These are phyloP conservation scores for Chlamydomonas incerta DNA, from an alignment of 139 green algal genomes.

Conservation along the genomic window DNA sequence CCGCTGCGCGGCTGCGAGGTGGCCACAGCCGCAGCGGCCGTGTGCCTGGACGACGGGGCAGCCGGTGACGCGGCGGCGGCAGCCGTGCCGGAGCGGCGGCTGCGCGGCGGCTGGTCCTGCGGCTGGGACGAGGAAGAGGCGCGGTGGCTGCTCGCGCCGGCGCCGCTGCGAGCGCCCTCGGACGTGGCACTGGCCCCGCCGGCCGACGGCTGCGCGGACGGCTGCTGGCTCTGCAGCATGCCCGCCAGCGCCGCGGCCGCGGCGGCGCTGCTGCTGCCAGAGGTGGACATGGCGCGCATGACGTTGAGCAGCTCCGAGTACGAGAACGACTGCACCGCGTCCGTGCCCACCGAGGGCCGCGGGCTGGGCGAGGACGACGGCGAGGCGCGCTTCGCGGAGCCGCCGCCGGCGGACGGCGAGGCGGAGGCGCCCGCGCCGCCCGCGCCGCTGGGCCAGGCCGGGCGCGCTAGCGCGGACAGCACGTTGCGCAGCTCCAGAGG, in stretches of 20 bases:
- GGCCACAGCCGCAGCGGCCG: too few relatives aligned
- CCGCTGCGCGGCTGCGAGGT: background rate
- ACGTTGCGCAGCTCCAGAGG: constrained; percentile 10
- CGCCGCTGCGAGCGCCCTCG: too few relatives aligned
- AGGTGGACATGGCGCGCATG: constrained; percentile 20
- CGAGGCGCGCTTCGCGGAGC: background rate
- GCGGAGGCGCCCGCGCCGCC: too few relatives aligned
- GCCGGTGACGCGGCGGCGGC: background rate
- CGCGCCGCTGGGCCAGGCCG: background rate
- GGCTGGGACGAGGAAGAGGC: too few relatives aligned
- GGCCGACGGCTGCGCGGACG: background rate
- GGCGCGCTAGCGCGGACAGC: constrained; percentile 14
- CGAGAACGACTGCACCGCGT: constrained; percentile 13
- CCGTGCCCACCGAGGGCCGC: background rate
- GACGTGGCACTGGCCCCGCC: too few relatives aligned
- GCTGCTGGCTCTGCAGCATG: background rate
- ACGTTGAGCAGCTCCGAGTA: constrained; percentile 36
- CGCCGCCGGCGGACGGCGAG: background rate
- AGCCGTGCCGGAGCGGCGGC: too few relatives aligned
- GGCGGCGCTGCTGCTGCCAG: background rate
- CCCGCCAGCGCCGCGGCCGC: background rate
- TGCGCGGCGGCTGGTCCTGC: too few relatives aligned
- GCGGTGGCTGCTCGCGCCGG: too few relatives aligned
- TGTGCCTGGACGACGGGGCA: too few relatives aligned
- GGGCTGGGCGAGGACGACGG: background rate